Evolutionary conservation across 2,329 filamentous ascomycete species (phyloP).

Genomic region (Colletotrichum sp.): DNA sequence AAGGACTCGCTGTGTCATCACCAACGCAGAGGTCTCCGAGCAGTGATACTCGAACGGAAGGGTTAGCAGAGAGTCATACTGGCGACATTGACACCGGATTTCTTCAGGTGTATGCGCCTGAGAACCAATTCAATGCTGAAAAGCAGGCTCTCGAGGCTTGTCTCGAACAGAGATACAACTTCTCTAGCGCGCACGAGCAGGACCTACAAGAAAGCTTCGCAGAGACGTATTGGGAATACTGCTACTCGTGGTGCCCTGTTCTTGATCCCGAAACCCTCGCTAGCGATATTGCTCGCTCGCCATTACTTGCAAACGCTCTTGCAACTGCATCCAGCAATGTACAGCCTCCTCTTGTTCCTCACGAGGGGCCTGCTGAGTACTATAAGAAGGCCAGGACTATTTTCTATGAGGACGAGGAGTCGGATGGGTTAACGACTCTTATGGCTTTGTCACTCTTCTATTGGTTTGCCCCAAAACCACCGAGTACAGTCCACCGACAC

Average conservation of each 20-base stretch:
- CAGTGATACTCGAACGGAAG: conserved; percentile 19
- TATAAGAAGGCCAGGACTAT: conserved; percentile 42
- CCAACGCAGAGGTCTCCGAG: conserved; percentile 5
- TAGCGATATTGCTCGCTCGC: conserved; percentile 34
- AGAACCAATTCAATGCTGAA: conserved; percentile 33
- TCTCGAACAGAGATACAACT: conserved; percentile 24
- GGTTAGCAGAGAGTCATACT: conserved; percentile 26
- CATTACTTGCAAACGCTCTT: conserved; percentile 39
- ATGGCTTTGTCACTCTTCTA: conserved; percentile 44
- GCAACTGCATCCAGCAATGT: conserved; percentile 44
- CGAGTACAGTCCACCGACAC: conserved; percentile 40
- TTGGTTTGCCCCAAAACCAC: conserved; percentile 46
- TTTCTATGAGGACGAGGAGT: conserved; percentile 44
- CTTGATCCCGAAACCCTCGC: conserved; percentile 34
- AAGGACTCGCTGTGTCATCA: background rate
- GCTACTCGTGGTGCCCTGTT: conserved; percentile 46
- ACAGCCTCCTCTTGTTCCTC: conserved; percentile 42
- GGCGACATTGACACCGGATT: conserved; percentile 38
- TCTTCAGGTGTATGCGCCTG: conserved; percentile 35
- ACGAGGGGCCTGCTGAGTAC: conserved; percentile 40
- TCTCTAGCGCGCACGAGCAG: conserved; percentile 23
- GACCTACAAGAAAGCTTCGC: conserved; percentile 42
- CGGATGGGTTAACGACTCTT: conserved; percentile 36
- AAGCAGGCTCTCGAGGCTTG: conserved; percentile 31
- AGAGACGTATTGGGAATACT: conserved; percentile 47